Base-by-base conservation (phyloP, 306 rosid species). In the Vigna hirtella region DNA sequence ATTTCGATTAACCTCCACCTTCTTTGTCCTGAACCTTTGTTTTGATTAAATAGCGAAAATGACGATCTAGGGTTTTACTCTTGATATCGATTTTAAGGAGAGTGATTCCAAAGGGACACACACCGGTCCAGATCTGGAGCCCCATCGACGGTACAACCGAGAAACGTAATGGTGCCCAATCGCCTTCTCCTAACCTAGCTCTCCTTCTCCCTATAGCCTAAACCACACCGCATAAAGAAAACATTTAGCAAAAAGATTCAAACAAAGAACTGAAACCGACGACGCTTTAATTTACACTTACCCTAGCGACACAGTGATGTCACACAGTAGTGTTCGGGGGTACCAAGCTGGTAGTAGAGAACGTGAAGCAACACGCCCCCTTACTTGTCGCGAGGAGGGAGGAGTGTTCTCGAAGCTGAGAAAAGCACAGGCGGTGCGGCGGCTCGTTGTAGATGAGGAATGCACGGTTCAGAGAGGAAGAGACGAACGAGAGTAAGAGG, bases 21-120 rank as follows among this genome's bases (percentile, higher is more conserved):
- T 94, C 98, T 84, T 92, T 94, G 91, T 94, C 98, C 79, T 94
- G 98, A 78, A 94, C 92, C 89, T 92, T 94, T 7, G 97, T 78
- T 78, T 94, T 90, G 36, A 94, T 20, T 20, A 20, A 20, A 20
- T 20, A 20, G 1, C 20, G 1, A 20, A 20, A 20, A 20, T 20
- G 20, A 20, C 20, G 20, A 20, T 20, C 20, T 20, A 20, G 20
- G 20, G 20, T 20, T 20, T 20, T 20, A 1, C 20, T 20, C 20
- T 20, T 20, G 20, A 20, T 20, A 0, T 20, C 20, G 20, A 20
- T 0, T 20, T 20, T 20, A 20, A 20, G 20, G 20, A 20, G 20
- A 20, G 20, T 20, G 20, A 20, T 20, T 20, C 20, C 20, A 20
- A 20, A 20, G 20, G 20, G 20, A 20, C 20, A 1, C 1, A 20